Percentiles rank a stretch among this genome's conserved stretches.
phyloP scores from a whole-genome alignment of 2,329 filamentous ascomycete species.

The Teratosphaeria epicoccoides region DNA sequence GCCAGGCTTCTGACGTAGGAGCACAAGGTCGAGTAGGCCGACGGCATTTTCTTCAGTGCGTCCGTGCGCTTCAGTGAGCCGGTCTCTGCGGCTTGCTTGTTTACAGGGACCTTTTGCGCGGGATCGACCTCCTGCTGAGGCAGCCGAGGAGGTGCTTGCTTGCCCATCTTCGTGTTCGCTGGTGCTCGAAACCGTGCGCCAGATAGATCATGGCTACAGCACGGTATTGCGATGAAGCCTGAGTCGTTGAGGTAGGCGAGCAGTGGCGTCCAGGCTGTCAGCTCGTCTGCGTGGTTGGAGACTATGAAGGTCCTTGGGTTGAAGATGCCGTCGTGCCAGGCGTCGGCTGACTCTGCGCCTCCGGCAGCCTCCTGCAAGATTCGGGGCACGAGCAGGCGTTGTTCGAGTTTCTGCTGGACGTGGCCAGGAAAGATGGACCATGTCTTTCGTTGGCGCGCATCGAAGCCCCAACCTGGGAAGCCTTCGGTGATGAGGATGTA shows the following conservation, averaged over 20 bases:
- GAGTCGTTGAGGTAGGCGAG: conserved; percentile 64
- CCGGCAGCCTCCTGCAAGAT: conserved; percentile 21
- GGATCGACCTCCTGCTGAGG: conserved; percentile 12
- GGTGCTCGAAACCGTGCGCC: conserved; percentile 62
- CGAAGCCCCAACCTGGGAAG: conserved; percentile 80
- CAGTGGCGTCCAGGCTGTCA: conserved; percentile 91
- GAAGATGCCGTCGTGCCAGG: conserved; percentile 50
- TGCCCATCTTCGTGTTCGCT: conserved; percentile 7
- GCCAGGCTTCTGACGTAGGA: conserved; percentile 65
- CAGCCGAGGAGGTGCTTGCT: conserved; percentile 5
- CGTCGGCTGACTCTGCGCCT: neutral
- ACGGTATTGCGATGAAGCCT: conserved; percentile 87
- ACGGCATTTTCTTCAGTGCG: conserved; percentile 37
- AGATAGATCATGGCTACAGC: conserved; percentile 79
- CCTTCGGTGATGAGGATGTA: conserved; percentile 72
- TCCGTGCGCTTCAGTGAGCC: conserved; percentile 24
- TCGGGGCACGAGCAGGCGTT: conserved; percentile 51
- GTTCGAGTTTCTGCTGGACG: conserved; percentile 42
- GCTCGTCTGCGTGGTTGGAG: conserved; percentile 92
- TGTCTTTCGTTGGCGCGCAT: conserved; percentile 74
- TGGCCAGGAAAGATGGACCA: conserved; percentile 60
- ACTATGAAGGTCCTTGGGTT: conserved; percentile 72
- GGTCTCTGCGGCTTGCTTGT: conserved; percentile 23
- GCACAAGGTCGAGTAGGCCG: conserved; percentile 74
- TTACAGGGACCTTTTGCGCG: neutral